Percentiles rank a stretch among this genome's conserved stretches.
These are phyloP conservation scores for Schizophyllum amplum DNA, from an alignment of 1,284 basidiomycete genomes.

Conservation along the genomic window DNA sequence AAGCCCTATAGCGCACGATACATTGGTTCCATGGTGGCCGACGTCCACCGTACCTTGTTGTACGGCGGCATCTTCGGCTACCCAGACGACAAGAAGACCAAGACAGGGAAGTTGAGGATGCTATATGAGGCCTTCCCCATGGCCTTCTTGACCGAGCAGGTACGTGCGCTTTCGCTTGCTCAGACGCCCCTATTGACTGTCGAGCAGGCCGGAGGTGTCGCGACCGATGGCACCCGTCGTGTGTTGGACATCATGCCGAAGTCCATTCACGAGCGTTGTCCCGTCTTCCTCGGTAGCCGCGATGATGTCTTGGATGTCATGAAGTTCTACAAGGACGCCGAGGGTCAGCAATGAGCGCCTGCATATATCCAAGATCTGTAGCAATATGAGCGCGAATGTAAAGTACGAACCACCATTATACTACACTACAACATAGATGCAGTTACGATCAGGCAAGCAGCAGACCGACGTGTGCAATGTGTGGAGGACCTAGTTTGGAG, in stretches of 20 bases:
- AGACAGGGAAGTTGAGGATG: constrained; percentile 90
- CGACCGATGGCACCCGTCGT: constrained; percentile 87
- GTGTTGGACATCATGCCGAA: constrained; percentile 92
- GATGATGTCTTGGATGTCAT: constrained; percentile 91
- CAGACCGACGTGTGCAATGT: neutral
- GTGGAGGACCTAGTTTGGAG: no score
- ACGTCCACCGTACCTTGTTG: constrained; percentile 92
- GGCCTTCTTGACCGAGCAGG: constrained; percentile 94
- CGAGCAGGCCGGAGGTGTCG: constrained; percentile 84
- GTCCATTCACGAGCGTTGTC: constrained; percentile 86
- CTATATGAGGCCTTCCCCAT: constrained; percentile 99
- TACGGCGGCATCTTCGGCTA: constrained; percentile 99
- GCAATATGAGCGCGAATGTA: neutral
- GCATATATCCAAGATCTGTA: neutral
- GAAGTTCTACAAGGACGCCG: constrained; percentile 62
- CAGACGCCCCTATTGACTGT: constrained; percentile 2
- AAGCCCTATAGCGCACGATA: constrained; percentile 89
- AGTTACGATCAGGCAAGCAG: no score
- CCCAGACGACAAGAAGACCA: constrained; percentile 97
- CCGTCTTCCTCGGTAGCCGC: constrained; percentile 91
- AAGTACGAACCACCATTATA: neutral
- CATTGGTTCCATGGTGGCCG: constrained; percentile 99
- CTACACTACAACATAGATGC: neutral
- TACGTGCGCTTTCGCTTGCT: constrained; percentile 24
- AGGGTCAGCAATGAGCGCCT: constrained; percentile 12